Percentiles rank a stretch among this genome's conserved stretches.
These are phyloP conservation scores for Apiospora arundinis DNA, from an alignment of 2,329 filamentous ascomycete species.

Conservation along the genomic window DNA sequence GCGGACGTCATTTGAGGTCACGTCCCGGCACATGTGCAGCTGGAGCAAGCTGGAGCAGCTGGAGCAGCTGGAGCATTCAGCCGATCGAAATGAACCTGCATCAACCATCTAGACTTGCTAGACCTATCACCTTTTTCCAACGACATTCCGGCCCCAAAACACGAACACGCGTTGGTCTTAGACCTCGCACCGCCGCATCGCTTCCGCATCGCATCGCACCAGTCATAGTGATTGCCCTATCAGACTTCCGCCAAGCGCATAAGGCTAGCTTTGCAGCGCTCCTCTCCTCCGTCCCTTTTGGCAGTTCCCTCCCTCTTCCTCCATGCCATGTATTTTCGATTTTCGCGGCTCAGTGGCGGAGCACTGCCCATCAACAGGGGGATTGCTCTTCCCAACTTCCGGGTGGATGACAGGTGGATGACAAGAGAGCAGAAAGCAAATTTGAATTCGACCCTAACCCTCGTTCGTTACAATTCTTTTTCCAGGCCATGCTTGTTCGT, in stretches of 20 bases:
- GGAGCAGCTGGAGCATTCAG: neutral
- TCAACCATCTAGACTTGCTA: neutral
- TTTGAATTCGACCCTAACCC: slow-evolving; percentile 1
- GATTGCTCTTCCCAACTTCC: neutral
- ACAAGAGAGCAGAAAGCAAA: neutral
- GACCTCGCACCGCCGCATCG: neutral
- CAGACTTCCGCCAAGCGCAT: neutral
- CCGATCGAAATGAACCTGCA: neutral
- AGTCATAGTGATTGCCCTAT: neutral
- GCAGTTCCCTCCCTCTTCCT: too few species aligned
- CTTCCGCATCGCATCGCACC: neutral
- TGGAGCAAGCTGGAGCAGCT: too few species aligned
- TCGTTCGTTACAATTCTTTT: slow-evolving; percentile 7
- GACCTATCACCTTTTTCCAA: neutral
- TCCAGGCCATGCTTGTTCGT: slow-evolving; percentile 3
- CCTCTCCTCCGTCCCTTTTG: neutral
- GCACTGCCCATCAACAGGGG: neutral
- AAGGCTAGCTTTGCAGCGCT: neutral
- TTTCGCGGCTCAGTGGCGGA: slow-evolving; percentile 1
- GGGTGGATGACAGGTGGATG: slow-evolving; percentile 6
- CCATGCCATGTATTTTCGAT: slow-evolving; percentile 13
- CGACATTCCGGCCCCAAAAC: neutral
- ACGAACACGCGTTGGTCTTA: slow-evolving; percentile 7
- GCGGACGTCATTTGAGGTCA: neutral
- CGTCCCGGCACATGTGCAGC: neutral